Percentiles rank a stretch among this genome's conserved stretches.
These are phyloP conservation scores for Suaeda aralocaspica DNA, from an alignment of 148 eudicot genomes.

Conservation along the genomic window DNA sequence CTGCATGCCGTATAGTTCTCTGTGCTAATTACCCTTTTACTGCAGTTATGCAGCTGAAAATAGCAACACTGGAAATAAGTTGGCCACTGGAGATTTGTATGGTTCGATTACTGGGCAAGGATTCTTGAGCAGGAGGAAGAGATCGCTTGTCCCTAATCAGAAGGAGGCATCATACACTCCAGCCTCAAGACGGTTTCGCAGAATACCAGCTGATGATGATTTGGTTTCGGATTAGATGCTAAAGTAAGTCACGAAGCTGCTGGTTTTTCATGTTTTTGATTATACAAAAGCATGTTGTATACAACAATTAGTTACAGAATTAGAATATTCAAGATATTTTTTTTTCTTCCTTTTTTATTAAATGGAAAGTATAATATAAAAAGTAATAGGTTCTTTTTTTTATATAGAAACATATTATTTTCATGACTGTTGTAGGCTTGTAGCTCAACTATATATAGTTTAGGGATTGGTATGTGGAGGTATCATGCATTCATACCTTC, in stretches of 20 bases:
- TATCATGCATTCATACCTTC: too few relatives aligned
- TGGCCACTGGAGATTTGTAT: conserved; percentile 44
- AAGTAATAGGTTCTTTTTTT: too few relatives aligned
- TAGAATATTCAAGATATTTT: too few relatives aligned
- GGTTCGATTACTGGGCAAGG: conserved; percentile 54
- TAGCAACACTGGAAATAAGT: conserved; percentile 25
- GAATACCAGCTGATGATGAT: conserved; percentile 43
- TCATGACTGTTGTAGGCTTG: too few relatives aligned
- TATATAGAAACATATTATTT: too few relatives aligned
- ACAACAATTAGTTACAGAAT: background rate
- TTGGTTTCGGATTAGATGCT: conserved; percentile 58
- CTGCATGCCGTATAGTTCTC: background rate
- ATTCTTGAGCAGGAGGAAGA: conserved; percentile 56
- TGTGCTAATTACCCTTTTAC: background rate
- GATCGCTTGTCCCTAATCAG: conserved; percentile 40
- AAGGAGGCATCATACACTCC: conserved; percentile 33
- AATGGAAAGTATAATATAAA: too few relatives aligned
- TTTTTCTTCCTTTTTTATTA: too few relatives aligned
- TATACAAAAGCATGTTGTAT: background rate
- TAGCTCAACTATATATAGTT: too few relatives aligned
- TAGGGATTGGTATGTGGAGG: too few relatives aligned
- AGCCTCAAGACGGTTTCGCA: conserved; percentile 49
- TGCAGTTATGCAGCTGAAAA: conserved; percentile 54
- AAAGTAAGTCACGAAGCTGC: background rate
- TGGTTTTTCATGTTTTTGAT: background rate